Conservation (phyloP, 495 filamentous ascomycete species). For the Aspergillus ellipticus region DNA sequence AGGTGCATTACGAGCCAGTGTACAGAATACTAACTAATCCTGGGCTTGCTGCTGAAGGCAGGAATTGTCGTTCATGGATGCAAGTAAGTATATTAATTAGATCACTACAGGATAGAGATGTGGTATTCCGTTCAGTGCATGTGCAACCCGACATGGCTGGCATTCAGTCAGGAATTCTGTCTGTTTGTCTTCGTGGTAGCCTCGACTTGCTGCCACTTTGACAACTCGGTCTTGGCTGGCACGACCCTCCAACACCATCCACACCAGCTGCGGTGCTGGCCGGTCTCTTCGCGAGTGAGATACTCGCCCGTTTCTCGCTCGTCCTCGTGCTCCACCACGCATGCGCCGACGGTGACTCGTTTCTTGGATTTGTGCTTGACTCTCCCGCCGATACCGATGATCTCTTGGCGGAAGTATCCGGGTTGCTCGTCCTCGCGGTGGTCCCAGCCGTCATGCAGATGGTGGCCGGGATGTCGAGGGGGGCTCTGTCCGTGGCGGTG, state of each 20-base stretch:
- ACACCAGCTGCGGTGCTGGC: constrained; percentile 46
- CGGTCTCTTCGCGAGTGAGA: constrained; percentile 61
- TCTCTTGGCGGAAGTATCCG: constrained; percentile 78
- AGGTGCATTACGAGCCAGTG: too few species aligned
- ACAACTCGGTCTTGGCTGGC: constrained; percentile 27
- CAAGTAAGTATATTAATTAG: too few species aligned
- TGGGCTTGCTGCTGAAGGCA: too few species aligned
- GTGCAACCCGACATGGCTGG: too few species aligned
- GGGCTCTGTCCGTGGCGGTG: constrained; percentile 8
- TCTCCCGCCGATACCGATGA: constrained; percentile 80
- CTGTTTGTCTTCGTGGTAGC: too few species aligned
- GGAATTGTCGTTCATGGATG: too few species aligned
- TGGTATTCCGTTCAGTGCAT: too few species aligned
- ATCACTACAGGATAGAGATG: too few species aligned
- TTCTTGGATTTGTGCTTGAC: constrained; percentile 79
- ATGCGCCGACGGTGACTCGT: constrained; percentile 71
- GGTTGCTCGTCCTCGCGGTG: constrained; percentile 42
- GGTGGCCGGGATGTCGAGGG: constrained; percentile 5
- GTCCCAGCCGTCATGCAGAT: constrained; percentile 10
- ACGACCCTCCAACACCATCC: constrained; percentile 49
- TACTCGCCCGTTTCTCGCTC: constrained; percentile 61
- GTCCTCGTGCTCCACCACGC: constrained; percentile 77
- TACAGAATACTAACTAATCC: too few species aligned
- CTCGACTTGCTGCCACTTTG: too few species aligned
- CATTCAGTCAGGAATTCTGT: too few species aligned